Evolutionary conservation across 2,329 filamentous ascomycete genomes (phyloP).

Genomic region (Colletotrichum tropicicola): DNA sequence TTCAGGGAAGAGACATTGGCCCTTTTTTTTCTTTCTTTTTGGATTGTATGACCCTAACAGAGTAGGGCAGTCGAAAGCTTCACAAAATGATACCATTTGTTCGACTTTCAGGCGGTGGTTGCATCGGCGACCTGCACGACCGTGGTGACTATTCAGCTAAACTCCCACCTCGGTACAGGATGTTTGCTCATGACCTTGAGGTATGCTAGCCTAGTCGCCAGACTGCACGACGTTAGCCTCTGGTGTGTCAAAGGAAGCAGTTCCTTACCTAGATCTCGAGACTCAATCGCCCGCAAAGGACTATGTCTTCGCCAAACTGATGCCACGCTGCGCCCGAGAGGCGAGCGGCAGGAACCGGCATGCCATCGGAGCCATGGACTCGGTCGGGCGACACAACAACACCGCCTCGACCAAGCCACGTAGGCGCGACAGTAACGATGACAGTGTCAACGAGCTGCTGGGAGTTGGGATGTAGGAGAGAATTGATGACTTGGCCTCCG

Average conservation of each 20-base stretch:
- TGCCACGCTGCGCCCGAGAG: constrained; percentile 76
- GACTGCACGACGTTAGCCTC: constrained; percentile 3
- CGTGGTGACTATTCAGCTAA: background rate
- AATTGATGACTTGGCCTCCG: constrained; percentile 83
- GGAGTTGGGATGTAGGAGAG: constrained; percentile 72
- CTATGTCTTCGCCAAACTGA: constrained; percentile 83
- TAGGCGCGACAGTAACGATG: constrained; percentile 89
- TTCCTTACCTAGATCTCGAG: constrained; percentile 13
- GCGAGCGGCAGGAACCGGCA: constrained; percentile 68
- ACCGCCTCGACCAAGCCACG: constrained; percentile 86
- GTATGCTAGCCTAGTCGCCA: background rate
- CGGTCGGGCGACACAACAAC: constrained; percentile 79
- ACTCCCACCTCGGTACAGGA: background rate
- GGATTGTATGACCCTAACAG: constrained; percentile 4
- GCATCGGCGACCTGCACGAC: constrained; percentile 1
- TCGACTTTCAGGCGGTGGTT: background rate
- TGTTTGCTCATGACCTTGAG: background rate
- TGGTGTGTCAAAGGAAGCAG: background rate
- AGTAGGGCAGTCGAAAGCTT: background rate
- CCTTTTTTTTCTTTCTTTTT: too few species aligned
- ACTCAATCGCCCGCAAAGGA: constrained; percentile 75
- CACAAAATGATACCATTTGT: constrained; percentile 16
- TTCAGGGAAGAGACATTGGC: background rate
- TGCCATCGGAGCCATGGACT: constrained; percentile 57
- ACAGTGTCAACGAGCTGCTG: constrained; percentile 76